A percentile compares a stretch with the other conserved stretches of the same genome.
Conservation (phyloP, 345 rosid genomes). For the Hibiscus tridactylites region DNA sequence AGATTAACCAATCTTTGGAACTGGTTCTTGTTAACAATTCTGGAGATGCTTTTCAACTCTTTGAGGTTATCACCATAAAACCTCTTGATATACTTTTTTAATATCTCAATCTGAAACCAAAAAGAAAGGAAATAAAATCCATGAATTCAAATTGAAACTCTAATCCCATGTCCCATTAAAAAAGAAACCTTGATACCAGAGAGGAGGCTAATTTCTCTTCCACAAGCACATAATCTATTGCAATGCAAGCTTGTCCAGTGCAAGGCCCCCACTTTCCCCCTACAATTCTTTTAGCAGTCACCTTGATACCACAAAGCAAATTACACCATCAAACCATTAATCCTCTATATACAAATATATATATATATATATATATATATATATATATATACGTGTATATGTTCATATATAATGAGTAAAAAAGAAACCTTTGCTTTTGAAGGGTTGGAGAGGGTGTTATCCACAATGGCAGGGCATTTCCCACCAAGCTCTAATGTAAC, state of each 20-base stretch:
- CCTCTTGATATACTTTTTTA: conserved; percentile 35
- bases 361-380: too few relatives aligned
- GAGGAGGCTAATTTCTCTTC: conserved; percentile 41
- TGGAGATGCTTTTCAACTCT: conserved; percentile 43
- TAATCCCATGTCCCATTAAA: not conserved
- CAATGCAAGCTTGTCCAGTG: conserved; percentile 76
- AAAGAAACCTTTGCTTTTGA: conserved; percentile 41
- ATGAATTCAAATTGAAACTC: not conserved
- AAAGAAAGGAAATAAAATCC: not conserved
- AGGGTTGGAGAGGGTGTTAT: conserved; percentile 30
- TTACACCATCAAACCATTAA: not conserved
- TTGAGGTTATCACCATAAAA: conserved; percentile 56
- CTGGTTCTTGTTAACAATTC: conserved; percentile 40
- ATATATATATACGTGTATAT: not conserved
- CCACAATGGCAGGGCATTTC: conserved; percentile 68
- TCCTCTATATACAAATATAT: too few relatives aligned
- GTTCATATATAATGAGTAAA: not conserved
- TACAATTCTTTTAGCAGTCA: conserved; percentile 52
- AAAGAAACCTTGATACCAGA: conserved; percentile 30
- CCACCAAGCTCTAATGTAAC: conserved; percentile 89
- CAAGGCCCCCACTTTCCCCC: conserved; percentile 87
- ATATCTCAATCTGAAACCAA: conserved; percentile 46
- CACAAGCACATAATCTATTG: conserved; percentile 64
- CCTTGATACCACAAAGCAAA: conserved; percentile 19
- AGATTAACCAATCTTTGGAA: conserved; percentile 34